These are phyloP conservation scores for Eragrostis tef DNA, from an alignment of 202 grass and related monocot genomes.

Conservation along the genomic window DNA sequence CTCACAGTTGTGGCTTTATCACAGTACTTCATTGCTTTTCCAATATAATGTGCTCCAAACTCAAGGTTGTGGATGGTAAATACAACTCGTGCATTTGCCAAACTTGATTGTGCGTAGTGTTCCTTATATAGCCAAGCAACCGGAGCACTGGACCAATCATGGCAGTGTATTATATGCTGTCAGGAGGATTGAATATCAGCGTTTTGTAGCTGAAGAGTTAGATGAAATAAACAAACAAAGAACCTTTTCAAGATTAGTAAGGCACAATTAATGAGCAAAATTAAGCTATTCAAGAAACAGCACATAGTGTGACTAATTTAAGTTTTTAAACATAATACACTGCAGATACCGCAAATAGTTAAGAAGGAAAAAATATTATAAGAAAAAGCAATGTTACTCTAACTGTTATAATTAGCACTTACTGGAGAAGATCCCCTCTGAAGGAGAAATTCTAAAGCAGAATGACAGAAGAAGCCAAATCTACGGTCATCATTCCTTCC, in stretches of 20 bases:
- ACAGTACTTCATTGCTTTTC: conserved; percentile 74
- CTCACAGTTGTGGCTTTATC: conserved; percentile 95
- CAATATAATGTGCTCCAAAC: conserved; percentile 77
- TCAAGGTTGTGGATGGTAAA: conserved; percentile 99
- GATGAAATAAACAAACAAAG: conserved; percentile 26
- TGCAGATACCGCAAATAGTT: not conserved
- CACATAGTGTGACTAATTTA: conserved; percentile 11
- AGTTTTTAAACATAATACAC: conserved; percentile 15
- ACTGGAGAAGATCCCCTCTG: conserved; percentile 66
- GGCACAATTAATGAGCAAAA: not conserved
- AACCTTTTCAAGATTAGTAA: not conserved
- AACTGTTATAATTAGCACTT: conserved; percentile 33
- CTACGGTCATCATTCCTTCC: conserved; percentile 73
- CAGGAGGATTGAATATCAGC: conserved; percentile 30
- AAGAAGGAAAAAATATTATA: not conserved
- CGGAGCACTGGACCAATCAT: conserved; percentile 94
- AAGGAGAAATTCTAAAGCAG: conserved; percentile 85
- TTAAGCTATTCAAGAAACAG: conserved; percentile 1
- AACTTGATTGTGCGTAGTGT: conserved; percentile 62
- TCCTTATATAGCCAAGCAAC: conserved; percentile 89
- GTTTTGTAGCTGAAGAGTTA: not conserved
- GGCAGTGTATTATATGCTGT: conserved; percentile 96
- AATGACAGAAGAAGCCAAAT: conserved; percentile 86
- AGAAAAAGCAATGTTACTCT: not conserved
- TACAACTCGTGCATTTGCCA: conserved; percentile 71